A percentile compares a stretch with the other conserved stretches of the same genome.
phyloP scores from a whole-genome alignment of 2,329 filamentous ascomycete genomes.

The Calonectria pauciramosa region DNA sequence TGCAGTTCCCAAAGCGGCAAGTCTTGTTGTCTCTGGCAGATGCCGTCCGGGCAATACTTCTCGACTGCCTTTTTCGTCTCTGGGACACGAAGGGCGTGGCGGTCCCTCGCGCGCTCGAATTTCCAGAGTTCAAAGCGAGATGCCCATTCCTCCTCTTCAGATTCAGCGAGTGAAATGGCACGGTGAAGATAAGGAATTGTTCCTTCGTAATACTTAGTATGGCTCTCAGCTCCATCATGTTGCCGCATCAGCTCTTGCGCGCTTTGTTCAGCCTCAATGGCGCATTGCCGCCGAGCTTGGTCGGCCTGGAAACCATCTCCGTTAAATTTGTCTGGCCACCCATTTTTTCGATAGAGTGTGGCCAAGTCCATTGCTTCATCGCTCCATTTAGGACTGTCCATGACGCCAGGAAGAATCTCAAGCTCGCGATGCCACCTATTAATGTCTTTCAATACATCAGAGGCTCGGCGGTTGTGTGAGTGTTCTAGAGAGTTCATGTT shows the following conservation, averaged over 20 bases:
- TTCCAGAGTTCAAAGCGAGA: not conserved
- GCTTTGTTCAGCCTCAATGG: not conserved
- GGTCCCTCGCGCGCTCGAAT: not conserved
- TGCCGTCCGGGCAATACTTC: not conserved
- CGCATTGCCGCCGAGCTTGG: not conserved
- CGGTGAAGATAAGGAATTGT: not conserved
- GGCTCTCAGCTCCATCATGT: not conserved
- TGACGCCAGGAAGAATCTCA: not conserved
- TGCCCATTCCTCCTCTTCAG: not conserved
- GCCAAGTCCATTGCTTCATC: not conserved
- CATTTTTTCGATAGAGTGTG: not conserved
- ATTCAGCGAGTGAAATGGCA: not conserved
- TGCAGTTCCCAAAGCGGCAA: not conserved
- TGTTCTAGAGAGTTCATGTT: not conserved
- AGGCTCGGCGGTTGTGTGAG: not conserved
- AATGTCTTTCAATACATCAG: slow-evolving; percentile 6
- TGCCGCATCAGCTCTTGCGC: not conserved
- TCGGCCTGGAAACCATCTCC: not conserved
- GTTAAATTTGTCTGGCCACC: slow-evolving; percentile 3
- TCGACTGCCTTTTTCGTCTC: not conserved
- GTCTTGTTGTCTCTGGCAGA: not conserved
- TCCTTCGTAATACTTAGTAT: not conserved
- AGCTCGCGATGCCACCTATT: not conserved
- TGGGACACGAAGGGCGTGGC: not conserved
- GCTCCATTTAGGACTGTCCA: not conserved